Percentiles rank a stretch among this genome's conserved stretches.
Evolutionary conservation across 106 monocot species (phyloP).

Genomic region (Ottelia alismoides): DNA sequence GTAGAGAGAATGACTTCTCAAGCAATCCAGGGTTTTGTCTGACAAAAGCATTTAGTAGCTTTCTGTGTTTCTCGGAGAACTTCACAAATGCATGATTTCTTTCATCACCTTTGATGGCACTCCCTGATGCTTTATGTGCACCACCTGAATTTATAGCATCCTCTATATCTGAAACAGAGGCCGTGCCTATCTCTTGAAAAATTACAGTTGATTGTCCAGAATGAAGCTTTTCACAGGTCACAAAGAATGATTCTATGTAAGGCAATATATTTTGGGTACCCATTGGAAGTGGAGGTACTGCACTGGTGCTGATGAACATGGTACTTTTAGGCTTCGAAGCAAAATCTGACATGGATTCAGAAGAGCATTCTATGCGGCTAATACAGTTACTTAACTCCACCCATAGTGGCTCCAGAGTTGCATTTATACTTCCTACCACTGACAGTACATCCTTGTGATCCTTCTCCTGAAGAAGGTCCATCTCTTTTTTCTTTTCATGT

Average conservation of each 20-base stretch:
- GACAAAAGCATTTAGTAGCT: constrained; percentile 80
- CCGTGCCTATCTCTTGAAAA: constrained; percentile 27
- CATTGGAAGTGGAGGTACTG: constrained; percentile 63
- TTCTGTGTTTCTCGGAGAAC: constrained; percentile 86
- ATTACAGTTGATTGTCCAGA: constrained; percentile 34
- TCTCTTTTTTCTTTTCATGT: constrained; percentile 60
- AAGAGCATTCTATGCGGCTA: constrained; percentile 73
- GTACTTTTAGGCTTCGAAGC: constrained; percentile 17
- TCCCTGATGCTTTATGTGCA: constrained; percentile 26
- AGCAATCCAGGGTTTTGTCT: constrained; percentile 91
- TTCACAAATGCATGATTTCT: constrained; percentile 71
- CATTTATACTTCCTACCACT: constrained; percentile 66
- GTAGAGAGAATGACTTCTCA: constrained; percentile 91
- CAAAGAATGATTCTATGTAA: constrained; percentile 96
- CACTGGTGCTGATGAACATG: constrained; percentile 23
- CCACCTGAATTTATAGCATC: constrained; percentile 34
- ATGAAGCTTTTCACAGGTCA: constrained; percentile 79
- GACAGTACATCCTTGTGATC: constrained; percentile 51
- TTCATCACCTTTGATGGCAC: constrained; percentile 36
- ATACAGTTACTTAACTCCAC: constrained; percentile 81
- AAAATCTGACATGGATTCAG: constrained; percentile 50
- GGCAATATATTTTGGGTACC: constrained; percentile 91
- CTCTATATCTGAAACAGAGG: constrained; percentile 39
- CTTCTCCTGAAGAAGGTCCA: constrained; percentile 38
- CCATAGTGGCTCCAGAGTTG: constrained; percentile 79